These are phyloP conservation scores for Apophysomyces sp. DNA, from an alignment of 371 early-diverging fungal species.

Conservation along the genomic window DNA sequence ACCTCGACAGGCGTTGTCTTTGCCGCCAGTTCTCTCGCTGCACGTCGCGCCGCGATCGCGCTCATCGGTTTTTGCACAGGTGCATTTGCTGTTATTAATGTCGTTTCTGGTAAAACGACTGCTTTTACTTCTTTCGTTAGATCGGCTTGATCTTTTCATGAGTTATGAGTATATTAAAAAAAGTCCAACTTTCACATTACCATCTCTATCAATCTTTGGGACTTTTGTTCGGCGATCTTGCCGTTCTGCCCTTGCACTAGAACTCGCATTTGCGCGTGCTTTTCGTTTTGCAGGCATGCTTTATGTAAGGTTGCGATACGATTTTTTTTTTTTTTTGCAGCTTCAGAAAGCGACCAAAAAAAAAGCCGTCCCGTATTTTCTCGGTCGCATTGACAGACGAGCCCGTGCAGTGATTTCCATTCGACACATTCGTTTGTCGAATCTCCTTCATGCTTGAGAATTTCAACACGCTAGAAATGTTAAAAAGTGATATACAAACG, in stretches of 20 bases:
- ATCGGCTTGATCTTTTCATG: neutral
- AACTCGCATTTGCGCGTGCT: neutral
- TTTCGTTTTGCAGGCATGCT: neutral
- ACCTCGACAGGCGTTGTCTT: neutral
- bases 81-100: neutral
- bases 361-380: neutral
- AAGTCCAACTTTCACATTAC: neutral
- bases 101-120: neutral
- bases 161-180: neutral
- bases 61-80: conserved; percentile 9
- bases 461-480: no score
- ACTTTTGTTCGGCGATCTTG: neutral
- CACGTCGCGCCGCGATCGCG: conserved; percentile 18
- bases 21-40: neutral
- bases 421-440: no score
- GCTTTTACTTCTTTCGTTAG: neutral
- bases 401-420: no score
- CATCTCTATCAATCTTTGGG: neutral
- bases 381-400: no score
- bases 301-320: no score
- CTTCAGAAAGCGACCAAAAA: neutral
- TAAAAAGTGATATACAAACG: no score
- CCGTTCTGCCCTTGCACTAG: neutral
- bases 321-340: neutral
- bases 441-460: no score